Base-by-base conservation (phyloP, 305 asterid genomes). In the Fraxinus platypoda region DNA sequence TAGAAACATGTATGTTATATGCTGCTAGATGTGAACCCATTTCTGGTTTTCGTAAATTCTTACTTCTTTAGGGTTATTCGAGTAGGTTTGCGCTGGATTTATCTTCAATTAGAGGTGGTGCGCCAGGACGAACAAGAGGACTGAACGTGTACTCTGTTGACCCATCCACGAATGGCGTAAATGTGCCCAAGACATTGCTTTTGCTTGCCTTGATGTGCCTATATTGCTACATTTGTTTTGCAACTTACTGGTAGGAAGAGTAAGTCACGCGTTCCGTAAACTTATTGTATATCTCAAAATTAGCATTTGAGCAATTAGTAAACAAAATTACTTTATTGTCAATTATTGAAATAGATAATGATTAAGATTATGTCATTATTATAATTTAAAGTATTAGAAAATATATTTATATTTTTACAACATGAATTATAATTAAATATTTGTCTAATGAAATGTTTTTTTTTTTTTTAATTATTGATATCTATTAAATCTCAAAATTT, bases 111-210 rank as follows among this genome's bases (percentile, higher is more conserved):
- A 89, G 87, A 83, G 97, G 97, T 30, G 97, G 97, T 80, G 94
- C 96, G 0, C 98, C 97, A 0, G 97, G 93, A 41, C 89, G 97
- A 77, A 94, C 98, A 17, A 90, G 97, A 86, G 96, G 97, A 31
- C 90, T 94, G 57, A 78, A 76, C 2, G 26, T 93, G 57, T 64
- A 71, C 41, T 76, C 86, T 6, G 54, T 38, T 26, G 84, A 86
- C 34, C 81, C 91, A 26, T 86, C 86, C 80, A 28, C 28, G n/a
- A 86, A 87, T 19, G 83, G 85, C 34, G 19, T 26, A 66, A 66
- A 66, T 66, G 74, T 49, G 21, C 59, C 21, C 59, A 49, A 3
- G 59, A 49, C 19, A 15, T 15, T 49, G 59, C 59, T 13, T 15
- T 13, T 4, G 59, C 59, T 17, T 15, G 59, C 6, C 59, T 49